These are phyloP conservation scores for Paecilomyces formosus DNA, from an alignment of 2,329 filamentous ascomycete species.

Conservation along the genomic window DNA sequence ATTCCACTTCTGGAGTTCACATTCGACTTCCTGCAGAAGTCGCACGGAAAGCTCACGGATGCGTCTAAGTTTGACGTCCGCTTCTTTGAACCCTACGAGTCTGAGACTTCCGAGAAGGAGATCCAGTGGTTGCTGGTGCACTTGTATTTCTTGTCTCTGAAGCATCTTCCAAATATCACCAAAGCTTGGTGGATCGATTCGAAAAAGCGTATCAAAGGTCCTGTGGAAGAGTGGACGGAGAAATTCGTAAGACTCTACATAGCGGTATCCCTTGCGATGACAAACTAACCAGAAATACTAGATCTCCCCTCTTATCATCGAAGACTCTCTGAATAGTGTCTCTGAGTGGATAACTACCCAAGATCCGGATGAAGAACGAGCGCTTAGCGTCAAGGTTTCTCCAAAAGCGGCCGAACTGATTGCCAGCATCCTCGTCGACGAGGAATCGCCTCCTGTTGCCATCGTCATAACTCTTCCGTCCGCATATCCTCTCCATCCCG, in stretches of 20 bases:
- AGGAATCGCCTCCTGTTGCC: constrained; percentile 71
- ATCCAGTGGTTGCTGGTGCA: constrained; percentile 79
- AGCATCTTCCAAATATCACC: constrained; percentile 68
- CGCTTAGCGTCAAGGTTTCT: constrained; percentile 62
- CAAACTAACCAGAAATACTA: constrained; percentile 11
- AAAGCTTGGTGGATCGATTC: constrained; percentile 80
- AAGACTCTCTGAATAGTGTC: constrained; percentile 32
- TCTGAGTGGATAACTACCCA: constrained; percentile 35
- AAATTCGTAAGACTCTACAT: constrained; percentile 65
- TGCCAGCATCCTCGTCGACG: constrained; percentile 81
- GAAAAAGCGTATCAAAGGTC: constrained; percentile 67
- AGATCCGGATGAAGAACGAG: constrained; percentile 44
- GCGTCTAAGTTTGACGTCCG: constrained; percentile 63
- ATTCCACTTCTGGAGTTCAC: constrained; percentile 66
- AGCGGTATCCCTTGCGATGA: neutral
- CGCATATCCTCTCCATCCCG: constrained; percentile 74
- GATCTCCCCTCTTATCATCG: constrained; percentile 36
- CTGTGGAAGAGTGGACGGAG: constrained; percentile 78
- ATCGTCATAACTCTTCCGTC: constrained; percentile 74
- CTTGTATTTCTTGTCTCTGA: constrained; percentile 74
- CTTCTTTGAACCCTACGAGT: constrained; percentile 52
- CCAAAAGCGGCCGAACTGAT: constrained; percentile 66
- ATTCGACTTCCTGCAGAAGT: constrained; percentile 78
- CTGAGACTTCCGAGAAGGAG: constrained; percentile 62
- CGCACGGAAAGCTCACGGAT: constrained; percentile 62